Base-by-base conservation (phyloP, 176 grass and related monocot genomes). In the Aegilops umbellulata region DNA sequence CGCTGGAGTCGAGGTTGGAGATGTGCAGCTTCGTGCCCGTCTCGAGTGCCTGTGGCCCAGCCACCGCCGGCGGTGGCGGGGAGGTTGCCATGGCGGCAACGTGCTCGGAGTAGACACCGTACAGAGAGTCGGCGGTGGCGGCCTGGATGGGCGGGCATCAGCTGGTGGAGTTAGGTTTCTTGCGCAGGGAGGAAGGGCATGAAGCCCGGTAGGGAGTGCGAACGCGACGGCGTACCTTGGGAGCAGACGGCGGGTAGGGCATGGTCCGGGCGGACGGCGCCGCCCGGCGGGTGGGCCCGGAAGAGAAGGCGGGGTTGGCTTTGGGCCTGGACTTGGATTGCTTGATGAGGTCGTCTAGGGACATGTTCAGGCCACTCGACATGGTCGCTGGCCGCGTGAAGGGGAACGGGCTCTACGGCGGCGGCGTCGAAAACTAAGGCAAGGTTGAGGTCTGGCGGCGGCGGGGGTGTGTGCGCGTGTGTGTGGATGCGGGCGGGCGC, bases 261-360 rank as follows among this genome's bases (percentile, higher is more conserved):
- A 78, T 82, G 10, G 86, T 20, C 13, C 90, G 86, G 62, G 77
- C 51, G 10, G 77, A 6, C 51, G 78, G 82, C 38, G 77, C 62
- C 42, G 75, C 60, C 23, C 90, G 90, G 82, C 90, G 86, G 63
- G 69, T 83, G 38, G 90, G 90, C 62, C 90, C 90, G 76, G 76
- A 88, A 53, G 70, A 84, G 61, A 86, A 61, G 69, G 62, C 16
- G 6, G 77, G 60, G 69, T 41, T 70, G 62, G 49, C 51, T 38
- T 81, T 91, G 77, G 90, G 82, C 19, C 20, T 74, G 63, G 81
- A 88, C 55, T 91, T 91, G 70, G 89, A 88, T 65, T 85, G 77
- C 86, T 88, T 91, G 86, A 91, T 91, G 63, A 91, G 86, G 77
- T 91, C 90, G 14, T 88, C 90, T 32, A 91, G 90, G 29, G 90